phyloP scores from a whole-genome alignment of 208 protist species.

The Trypanosoma boissoni region DNA sequence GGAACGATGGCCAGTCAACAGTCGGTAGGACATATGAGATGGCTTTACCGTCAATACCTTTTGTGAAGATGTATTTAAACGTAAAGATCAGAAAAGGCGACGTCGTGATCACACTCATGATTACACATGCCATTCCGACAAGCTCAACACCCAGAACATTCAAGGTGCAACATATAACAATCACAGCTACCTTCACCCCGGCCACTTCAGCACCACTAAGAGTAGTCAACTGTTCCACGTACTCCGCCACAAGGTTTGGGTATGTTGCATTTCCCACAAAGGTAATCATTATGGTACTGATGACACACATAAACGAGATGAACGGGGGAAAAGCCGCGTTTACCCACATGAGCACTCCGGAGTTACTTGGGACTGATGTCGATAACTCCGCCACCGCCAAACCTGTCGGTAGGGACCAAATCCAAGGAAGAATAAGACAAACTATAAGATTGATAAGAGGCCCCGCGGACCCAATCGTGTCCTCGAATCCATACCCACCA shows the following conservation, averaged over 20 bases:
- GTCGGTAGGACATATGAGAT: slow-evolving; percentile 50
- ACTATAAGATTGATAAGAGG: slow-evolving; percentile 82
- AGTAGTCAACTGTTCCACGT: slow-evolving; percentile 40
- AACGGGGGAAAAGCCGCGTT: slow-evolving; percentile 76
- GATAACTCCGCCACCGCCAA: slow-evolving; percentile 79
- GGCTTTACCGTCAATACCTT: slow-evolving; percentile 60
- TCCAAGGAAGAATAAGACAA: slow-evolving; percentile 67
- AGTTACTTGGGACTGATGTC: slow-evolving; percentile 83
- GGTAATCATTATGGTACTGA: slow-evolving; percentile 73
- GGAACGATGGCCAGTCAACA: slow-evolving; percentile 70
- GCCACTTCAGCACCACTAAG: slow-evolving; percentile 32
- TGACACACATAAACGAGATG: slow-evolving; percentile 73
- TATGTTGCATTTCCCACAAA: slow-evolving; percentile 86
- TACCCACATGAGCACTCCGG: slow-evolving; percentile 83
- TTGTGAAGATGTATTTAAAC: slow-evolving; percentile 58
- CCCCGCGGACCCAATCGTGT: slow-evolving; percentile 67
- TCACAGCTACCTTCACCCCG: slow-evolving; percentile 63
- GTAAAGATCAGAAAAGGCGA: slow-evolving; percentile 69
- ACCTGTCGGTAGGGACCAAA: slow-evolving; percentile 78
- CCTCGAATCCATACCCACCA: slow-evolving; percentile 85
- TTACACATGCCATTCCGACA: slow-evolving; percentile 55
- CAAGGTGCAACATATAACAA: slow-evolving; percentile 61
- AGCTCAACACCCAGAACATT: slow-evolving; percentile 77
- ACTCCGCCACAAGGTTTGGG: slow-evolving; percentile 75
- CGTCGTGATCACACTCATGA: slow-evolving; percentile 63